These are phyloP conservation scores for Boletus sp. DNA, from an alignment of 768 basidiomycete genomes.

Conservation along the genomic window DNA sequence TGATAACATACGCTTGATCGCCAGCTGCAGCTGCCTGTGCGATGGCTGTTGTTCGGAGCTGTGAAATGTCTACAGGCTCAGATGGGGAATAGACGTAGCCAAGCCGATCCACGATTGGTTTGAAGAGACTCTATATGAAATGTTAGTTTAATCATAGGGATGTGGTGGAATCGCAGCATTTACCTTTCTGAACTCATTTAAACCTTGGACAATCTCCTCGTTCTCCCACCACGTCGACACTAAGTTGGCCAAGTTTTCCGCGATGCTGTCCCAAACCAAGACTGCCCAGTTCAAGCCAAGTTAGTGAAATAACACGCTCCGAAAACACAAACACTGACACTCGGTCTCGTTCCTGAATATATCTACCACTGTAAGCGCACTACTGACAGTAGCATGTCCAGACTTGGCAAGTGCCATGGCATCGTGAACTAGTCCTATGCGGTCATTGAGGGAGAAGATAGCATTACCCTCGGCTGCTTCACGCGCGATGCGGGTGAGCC, in stretches of 20 bases:
- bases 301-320: neutral
- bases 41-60: slow-evolving; percentile 76
- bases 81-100: slow-evolving; percentile 70
- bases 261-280: slow-evolving; percentile 78
- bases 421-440: slow-evolving; percentile 87
- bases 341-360: slow-evolving; percentile 74
- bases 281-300: slow-evolving; percentile 40
- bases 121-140: slow-evolving; percentile 54
- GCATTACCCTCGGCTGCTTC: slow-evolving; percentile 71
- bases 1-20: slow-evolving; percentile 36
- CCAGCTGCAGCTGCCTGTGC: slow-evolving; percentile 48
- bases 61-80: slow-evolving; percentile 67
- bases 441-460: slow-evolving; percentile 77
- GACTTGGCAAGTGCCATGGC: slow-evolving; percentile 77
- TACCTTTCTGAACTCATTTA: slow-evolving; percentile 64
- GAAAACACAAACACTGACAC: slow-evolving; percentile 43
- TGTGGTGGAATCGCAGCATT: slow-evolving; percentile 19
- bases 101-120: slow-evolving; percentile 72
- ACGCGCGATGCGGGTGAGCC: slow-evolving; percentile 71
- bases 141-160: neutral
- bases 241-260: slow-evolving; percentile 52
- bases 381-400: slow-evolving; percentile 75
- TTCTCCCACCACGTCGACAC: slow-evolving; percentile 84
- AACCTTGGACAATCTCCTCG: slow-evolving; percentile 44
- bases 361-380: slow-evolving; percentile 70